phyloP scores from a whole-genome alignment of 345 rosid genomes.

The Arabis hirsuta region DNA sequence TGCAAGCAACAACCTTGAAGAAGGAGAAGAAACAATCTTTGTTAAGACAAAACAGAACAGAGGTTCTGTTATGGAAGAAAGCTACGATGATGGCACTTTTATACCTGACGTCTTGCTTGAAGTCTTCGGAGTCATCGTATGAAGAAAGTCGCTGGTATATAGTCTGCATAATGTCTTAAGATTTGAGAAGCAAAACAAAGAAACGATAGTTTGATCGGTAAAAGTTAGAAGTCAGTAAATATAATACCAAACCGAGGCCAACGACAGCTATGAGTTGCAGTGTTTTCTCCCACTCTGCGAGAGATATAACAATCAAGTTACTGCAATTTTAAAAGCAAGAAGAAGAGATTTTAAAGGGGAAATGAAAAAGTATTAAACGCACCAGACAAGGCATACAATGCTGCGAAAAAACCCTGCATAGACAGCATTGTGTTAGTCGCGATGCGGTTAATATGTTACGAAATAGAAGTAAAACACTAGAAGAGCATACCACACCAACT shows the following conservation, averaged over 20 bases:
- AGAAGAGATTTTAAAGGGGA: slow-evolving; percentile 14
- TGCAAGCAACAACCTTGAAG: slow-evolving; percentile 57
- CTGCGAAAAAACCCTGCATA: slow-evolving; percentile 68
- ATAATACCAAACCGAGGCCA: slow-evolving; percentile 75
- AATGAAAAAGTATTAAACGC: slow-evolving; percentile 38
- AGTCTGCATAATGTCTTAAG: slow-evolving; percentile 52
- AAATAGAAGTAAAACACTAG: background rate
- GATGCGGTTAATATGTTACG: background rate
- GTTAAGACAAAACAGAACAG: slow-evolving; percentile 24
- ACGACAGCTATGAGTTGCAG: slow-evolving; percentile 77
- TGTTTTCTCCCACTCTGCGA: slow-evolving; percentile 92
- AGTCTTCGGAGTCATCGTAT: slow-evolving; percentile 66
- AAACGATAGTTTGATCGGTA: background rate
- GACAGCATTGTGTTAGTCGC: slow-evolving; percentile 22
- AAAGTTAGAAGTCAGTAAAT: slow-evolving; percentile 10
- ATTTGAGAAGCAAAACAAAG: slow-evolving; percentile 27
- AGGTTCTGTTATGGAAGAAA: background rate
- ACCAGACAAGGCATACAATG: slow-evolving; percentile 69
- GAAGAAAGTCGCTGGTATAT: slow-evolving; percentile 68
- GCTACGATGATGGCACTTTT: slow-evolving; percentile 13
- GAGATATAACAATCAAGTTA: slow-evolving; percentile 25
- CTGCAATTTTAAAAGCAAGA: slow-evolving; percentile 4
- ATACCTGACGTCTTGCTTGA: slow-evolving; percentile 81
- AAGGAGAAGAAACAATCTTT: slow-evolving; percentile 13
- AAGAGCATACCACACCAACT: slow-evolving; percentile 71